Evolutionary conservation across 2,329 filamentous ascomycete genomes (phyloP).

Genomic region (Volutella citrinella): DNA sequence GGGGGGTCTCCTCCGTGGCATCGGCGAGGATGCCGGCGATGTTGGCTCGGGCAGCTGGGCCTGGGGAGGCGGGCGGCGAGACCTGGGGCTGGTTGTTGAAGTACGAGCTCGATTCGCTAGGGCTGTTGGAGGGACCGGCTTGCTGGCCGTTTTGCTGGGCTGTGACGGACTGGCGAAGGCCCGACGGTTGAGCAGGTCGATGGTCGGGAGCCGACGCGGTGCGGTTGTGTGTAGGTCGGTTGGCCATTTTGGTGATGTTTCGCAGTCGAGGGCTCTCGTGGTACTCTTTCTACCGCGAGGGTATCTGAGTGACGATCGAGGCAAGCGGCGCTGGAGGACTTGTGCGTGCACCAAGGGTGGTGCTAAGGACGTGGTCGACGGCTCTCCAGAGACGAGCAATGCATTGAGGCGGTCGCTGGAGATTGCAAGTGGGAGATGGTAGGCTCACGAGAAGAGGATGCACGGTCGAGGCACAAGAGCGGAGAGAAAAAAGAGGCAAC

Average conservation of each 20-base stretch:
- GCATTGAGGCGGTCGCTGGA: too few relatives aligned
- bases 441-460: too few relatives aligned
- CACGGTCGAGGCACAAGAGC: too few relatives aligned
- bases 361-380: too few relatives aligned
- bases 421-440: too few relatives aligned
- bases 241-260: constrained; percentile 17
- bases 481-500: too few relatives aligned
- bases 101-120: too few relatives aligned
- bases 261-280: not conserved
- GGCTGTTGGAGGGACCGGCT: constrained; percentile 4
- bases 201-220: constrained; percentile 30
- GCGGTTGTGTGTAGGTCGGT: constrained; percentile 26
- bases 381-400: too few relatives aligned
- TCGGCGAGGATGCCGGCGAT: constrained; percentile 23
- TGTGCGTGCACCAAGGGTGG: too few relatives aligned
- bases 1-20: constrained; percentile 53
- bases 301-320: too few relatives aligned
- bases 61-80: constrained; percentile 20
- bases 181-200: constrained; percentile 42
- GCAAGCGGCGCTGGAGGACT: too few relatives aligned
- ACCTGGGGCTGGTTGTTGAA: constrained; percentile 14
- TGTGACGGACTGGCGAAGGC: constrained; percentile 44
- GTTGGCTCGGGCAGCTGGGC: constrained; percentile 19
- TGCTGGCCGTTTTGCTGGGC: constrained; percentile 21
- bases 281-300: too few relatives aligned